Evolutionary conservation across 139 green algal genomes (phyloP).

Genomic region (Closterium sp.): DNA sequence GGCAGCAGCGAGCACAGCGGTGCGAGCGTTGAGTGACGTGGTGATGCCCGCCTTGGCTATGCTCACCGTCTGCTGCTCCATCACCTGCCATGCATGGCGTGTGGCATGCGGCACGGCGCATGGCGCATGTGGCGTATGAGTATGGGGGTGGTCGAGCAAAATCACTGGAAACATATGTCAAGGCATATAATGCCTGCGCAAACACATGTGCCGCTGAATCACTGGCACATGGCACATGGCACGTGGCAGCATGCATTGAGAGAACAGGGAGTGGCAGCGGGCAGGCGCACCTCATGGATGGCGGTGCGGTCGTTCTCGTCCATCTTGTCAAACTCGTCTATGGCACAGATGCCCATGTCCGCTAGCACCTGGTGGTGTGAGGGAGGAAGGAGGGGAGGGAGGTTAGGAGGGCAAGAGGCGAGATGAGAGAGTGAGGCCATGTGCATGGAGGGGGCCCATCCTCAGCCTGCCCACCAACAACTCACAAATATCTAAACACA

Average conservation of each 20-base stretch:
- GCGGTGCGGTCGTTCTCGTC: constrained; percentile 95
- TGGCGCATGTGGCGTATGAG: background rate
- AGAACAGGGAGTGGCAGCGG: no score
- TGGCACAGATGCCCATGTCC: constrained; percentile 98
- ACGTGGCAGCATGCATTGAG: constrained; percentile 47
- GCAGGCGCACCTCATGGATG: constrained; percentile 82
- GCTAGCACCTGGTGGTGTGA: constrained; percentile 85
- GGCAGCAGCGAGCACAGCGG: constrained; percentile 91
- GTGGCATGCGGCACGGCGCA: constrained; percentile 23
- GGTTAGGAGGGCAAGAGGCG: background rate
- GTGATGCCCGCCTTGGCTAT: constrained; percentile 99
- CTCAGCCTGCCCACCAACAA: no score
- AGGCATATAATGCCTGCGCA: no score
- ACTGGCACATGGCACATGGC: background rate
- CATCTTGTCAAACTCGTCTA: constrained; percentile 99
- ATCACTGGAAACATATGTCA: no score
- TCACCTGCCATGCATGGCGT: constrained; percentile 72
- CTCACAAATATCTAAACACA: no score
- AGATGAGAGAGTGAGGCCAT: background rate
- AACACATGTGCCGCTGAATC: no score
- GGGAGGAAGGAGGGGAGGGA: no score
- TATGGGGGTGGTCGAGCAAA: no score
- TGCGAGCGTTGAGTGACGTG: constrained; percentile 97
- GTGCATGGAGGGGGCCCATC: no score
- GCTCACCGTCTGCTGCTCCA: constrained; percentile 88